phyloP scores from a whole-genome alignment of 441 rosid genomes.

The Brassica hybrid region DNA sequence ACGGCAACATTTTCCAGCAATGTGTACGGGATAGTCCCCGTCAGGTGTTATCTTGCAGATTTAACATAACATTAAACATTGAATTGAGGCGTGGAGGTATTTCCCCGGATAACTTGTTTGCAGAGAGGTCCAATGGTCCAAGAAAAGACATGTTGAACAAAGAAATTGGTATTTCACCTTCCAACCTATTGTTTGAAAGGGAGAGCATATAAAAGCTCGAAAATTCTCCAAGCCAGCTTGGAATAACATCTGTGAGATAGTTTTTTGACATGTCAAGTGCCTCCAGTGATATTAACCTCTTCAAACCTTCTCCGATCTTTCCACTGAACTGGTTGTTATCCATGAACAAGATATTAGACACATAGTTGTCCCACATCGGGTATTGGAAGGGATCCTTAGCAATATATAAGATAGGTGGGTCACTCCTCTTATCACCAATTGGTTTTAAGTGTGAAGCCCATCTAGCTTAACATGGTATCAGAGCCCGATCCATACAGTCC shows the following conservation, averaged over 20 bases:
- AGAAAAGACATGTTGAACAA: background rate
- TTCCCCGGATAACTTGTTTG: background rate
- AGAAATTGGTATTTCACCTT: background rate
- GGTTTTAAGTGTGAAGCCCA: no score
- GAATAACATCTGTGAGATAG: background rate
- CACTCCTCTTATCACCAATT: no score
- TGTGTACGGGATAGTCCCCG: background rate
- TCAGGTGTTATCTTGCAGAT: background rate
- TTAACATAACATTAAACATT: background rate
- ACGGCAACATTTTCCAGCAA: background rate
- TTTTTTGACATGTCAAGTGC: background rate
- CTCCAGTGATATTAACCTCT: background rate
- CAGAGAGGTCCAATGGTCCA: background rate
- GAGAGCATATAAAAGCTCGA: background rate
- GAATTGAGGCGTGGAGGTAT: background rate
- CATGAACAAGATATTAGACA: background rate
- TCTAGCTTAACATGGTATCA: no score
- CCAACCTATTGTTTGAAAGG: background rate
- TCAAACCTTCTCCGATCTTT: background rate
- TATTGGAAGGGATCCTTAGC: no score
- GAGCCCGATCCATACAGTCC: no score
- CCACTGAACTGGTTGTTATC: background rate
- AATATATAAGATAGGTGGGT: no score
- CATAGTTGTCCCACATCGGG: no score
- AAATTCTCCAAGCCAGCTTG: background rate